These are phyloP conservation scores for Russula griseocarnosa DNA, from an alignment of 768 basidiomycete genomes.

Conservation along the genomic window DNA sequence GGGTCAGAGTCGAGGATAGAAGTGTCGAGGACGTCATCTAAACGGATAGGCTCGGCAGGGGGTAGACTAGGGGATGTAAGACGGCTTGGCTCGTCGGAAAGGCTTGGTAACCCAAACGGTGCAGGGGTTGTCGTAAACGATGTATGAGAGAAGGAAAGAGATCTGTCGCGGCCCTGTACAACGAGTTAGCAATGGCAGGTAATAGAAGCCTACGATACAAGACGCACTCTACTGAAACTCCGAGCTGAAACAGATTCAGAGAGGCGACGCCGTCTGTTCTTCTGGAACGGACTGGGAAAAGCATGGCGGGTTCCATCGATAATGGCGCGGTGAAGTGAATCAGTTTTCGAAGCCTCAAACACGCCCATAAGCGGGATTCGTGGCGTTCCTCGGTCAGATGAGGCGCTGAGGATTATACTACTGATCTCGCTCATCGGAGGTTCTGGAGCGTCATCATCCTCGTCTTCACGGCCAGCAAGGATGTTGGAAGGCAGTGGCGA, in stretches of 20 bases:
- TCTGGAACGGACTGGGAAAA: constrained; percentile 28
- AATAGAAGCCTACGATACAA: neutral
- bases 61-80: constrained; percentile 34
- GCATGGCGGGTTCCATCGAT: constrained; percentile 27
- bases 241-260: constrained; percentile 24
- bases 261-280: constrained; percentile 18
- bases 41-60: constrained; percentile 48
- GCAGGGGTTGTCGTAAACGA: constrained; percentile 36
- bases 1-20: constrained; percentile 63
- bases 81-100: constrained; percentile 36
- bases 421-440: constrained; percentile 27
- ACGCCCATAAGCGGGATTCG: constrained; percentile 26
- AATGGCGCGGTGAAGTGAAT: constrained; percentile 23
- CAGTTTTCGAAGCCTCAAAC: constrained; percentile 18
- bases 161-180: constrained; percentile 35
- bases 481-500: constrained; percentile 65
- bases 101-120: constrained; percentile 28
- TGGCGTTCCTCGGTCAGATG: constrained; percentile 25
- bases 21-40: constrained; percentile 75
- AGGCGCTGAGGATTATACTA: constrained; percentile 23
- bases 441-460: constrained; percentile 26
- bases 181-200: constrained; percentile 16
- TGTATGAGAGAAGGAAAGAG: constrained; percentile 32
- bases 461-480: constrained; percentile 49
- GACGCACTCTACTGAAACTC: constrained; percentile 24